These are phyloP conservation scores for Diphasiastrum complanatum DNA, from an alignment of 83 land plant genomes.

Conservation along the genomic window DNA sequence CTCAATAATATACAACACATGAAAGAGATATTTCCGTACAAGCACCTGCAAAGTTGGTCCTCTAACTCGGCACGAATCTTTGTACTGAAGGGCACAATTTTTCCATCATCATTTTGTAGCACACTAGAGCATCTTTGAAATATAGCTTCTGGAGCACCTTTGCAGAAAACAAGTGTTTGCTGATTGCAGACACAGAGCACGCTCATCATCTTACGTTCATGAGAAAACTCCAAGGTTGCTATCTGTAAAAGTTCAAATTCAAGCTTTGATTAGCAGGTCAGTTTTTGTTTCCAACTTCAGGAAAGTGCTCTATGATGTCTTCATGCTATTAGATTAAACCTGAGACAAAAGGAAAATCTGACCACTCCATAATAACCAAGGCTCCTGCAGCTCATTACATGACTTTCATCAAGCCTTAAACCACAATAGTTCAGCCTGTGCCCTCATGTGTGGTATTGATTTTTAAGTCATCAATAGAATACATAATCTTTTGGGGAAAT, in stretches of 20 bases:
- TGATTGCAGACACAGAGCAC: conserved; percentile 77
- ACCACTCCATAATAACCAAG: no score
- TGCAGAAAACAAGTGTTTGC: conserved; percentile 65
- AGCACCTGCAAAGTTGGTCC: conserved; percentile 55
- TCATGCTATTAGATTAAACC: no score
- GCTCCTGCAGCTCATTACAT: no score
- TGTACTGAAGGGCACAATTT: conserved; percentile 59
- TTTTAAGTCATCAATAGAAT: no score
- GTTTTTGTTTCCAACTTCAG: no score
- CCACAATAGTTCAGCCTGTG: no score
- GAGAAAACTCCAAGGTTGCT: conserved; percentile 77
- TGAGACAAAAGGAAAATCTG: no score
- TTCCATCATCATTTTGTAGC: conserved; percentile 86
- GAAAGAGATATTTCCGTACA: not conserved
- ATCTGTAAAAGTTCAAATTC: conserved; percentile 36
- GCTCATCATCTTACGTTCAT: conserved; percentile 99
- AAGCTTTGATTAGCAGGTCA: not conserved
- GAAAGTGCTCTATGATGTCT: no score
- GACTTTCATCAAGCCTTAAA: no score
- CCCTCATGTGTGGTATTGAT: no score
- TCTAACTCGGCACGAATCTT: conserved; percentile 66
- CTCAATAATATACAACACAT: not conserved
- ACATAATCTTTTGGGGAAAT: no score
- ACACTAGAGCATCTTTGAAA: conserved; percentile 71
- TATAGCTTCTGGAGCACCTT: conserved; percentile 96